phyloP scores from a whole-genome alignment of 441 rosid species.

The Gossypium schwendimanii region DNA sequence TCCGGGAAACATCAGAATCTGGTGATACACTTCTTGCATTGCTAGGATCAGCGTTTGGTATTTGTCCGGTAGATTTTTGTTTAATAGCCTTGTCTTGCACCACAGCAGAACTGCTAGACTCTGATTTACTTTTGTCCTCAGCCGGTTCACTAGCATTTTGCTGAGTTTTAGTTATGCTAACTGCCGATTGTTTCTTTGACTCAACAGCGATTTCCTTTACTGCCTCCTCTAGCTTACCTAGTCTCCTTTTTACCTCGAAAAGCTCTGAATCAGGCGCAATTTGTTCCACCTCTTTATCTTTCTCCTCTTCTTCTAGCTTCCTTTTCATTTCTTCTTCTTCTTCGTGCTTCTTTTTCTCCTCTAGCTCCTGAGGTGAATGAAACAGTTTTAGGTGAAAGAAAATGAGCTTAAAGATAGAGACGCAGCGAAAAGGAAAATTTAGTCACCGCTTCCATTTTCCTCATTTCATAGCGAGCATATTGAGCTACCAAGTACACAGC shows the following conservation, averaged over 20 bases:
- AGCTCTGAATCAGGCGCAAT: conserved; percentile 38
- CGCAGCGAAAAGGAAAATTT: not conserved
- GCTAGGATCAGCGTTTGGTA: not conserved
- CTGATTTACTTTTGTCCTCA: conserved; percentile 12
- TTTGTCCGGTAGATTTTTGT: conserved; percentile 13
- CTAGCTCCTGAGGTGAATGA: conserved; percentile 46
- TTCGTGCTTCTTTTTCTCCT: conserved; percentile 48
- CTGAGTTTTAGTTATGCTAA: conserved; percentile 24
- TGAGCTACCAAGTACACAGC: conserved; percentile 82
- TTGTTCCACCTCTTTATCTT: conserved; percentile 41
- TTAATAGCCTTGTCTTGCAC: conserved; percentile 14
- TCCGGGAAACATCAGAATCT: conserved; percentile 16
- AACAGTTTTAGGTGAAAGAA: not conserved
- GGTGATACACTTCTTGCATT: conserved; percentile 3
- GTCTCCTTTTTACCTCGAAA: conserved; percentile 63
- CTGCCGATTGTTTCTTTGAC: conserved; percentile 42
- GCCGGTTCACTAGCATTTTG: conserved; percentile 20
- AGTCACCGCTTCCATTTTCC: conserved; percentile 73
- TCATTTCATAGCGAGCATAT: conserved; percentile 72
- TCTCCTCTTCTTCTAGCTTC: conserved; percentile 46
- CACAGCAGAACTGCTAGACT: conserved; percentile 19
- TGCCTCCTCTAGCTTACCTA: conserved; percentile 64
- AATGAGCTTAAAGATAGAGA: not conserved
- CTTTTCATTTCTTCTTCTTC: conserved; percentile 44
- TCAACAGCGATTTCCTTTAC: conserved; percentile 57